Evolutionary conservation across 225 moss, liverwort and hornwort genomes (phyloP), one percentile per base, ranked within the genome.

Genomic region (Marchantia polymorpha): DNA sequence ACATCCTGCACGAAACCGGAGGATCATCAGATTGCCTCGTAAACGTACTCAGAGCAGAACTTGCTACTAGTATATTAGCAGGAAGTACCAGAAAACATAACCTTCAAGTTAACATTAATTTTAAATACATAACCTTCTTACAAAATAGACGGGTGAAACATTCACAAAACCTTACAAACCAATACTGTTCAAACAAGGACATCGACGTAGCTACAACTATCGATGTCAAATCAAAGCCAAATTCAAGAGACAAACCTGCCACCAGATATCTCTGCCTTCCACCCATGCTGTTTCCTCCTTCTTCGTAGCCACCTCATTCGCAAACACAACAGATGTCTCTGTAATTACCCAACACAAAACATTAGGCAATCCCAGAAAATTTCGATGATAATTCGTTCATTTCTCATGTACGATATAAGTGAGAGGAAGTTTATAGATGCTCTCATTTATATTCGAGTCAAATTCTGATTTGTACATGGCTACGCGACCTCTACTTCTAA

Each of bases 261-360:
- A 97, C 97, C 97, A 93, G 29, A 93, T 75, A 73, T 97, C 97
- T 73, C 97, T 94, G 69, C 91, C 94, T 80, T 82, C 85, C 81
- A 88, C 77, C 91, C 92, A 93, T 31, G 91, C 86, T 17, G 92
- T 97, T 65, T 83, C 89, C 69, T 89, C 80, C 82, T 84, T 88
- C 74, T 86, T 85, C 10, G 90, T 79, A 71, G 97, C 94, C 67
- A 76, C 73, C 59, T 88, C 83, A 69, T 97, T 94, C 52, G 89
- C 90, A 60, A 83, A 92, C n/a, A 93, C 90, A 81, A 97, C 81
- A 84, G 91, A 94, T 8, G 86, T 77, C 51, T 85, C 94, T 96
- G 85, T 70, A 89, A n/a, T 16, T 29, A 56, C 55, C 39, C 54
- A 75, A 56, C 10, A 70, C 8, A 39, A 39, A 39, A 39, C 39